Evolutionary conservation across 257 asterid genomes (phyloP).

Genomic region (Gentiana straminea): DNA sequence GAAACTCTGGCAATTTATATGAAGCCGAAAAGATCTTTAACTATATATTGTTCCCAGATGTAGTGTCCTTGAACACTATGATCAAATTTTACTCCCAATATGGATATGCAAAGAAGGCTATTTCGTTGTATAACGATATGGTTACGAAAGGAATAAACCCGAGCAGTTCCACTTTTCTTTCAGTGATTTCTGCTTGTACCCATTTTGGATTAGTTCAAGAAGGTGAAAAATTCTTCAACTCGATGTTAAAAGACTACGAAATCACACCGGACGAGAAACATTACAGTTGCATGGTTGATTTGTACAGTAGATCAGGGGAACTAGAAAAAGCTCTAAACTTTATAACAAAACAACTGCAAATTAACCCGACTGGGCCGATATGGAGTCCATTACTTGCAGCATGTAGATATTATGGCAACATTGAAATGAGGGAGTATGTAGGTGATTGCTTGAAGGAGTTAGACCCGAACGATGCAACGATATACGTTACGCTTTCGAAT

Average conservation of each 20-base stretch:
- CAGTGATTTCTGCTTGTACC: conserved; percentile 16
- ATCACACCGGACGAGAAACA: conserved; percentile 18
- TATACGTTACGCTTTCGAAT: conserved; percentile 18
- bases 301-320: conserved; percentile 18
- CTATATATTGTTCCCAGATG: conserved; percentile 4
- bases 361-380: conserved; percentile 12
- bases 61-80: conserved; percentile 13
- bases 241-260: conserved; percentile 9
- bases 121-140: conserved; percentile 12
- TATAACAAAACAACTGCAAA: conserved; percentile 10
- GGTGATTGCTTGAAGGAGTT: conserved; percentile 13
- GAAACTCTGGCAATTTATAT: conserved; percentile 13
- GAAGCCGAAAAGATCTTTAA: conserved; percentile 14
- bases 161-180: conserved; percentile 14
- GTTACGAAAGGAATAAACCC: conserved; percentile 9
- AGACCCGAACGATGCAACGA: conserved; percentile 19
- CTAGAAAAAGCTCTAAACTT: conserved; percentile 13
- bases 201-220: conserved; percentile 21
- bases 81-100: conserved; percentile 17
- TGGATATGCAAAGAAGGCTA: conserved; percentile 8
- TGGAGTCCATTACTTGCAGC: conserved; percentile 23
- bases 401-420: conserved; percentile 6
- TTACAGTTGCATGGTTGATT: conserved; percentile 25
- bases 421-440: conserved; percentile 15
- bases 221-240: conserved; percentile 13